Percentiles rank a stretch among this genome's conserved stretches.
Conservation (phyloP, 2,329 filamentous ascomycete species). For the Iodosphaeria phyllophila region DNA sequence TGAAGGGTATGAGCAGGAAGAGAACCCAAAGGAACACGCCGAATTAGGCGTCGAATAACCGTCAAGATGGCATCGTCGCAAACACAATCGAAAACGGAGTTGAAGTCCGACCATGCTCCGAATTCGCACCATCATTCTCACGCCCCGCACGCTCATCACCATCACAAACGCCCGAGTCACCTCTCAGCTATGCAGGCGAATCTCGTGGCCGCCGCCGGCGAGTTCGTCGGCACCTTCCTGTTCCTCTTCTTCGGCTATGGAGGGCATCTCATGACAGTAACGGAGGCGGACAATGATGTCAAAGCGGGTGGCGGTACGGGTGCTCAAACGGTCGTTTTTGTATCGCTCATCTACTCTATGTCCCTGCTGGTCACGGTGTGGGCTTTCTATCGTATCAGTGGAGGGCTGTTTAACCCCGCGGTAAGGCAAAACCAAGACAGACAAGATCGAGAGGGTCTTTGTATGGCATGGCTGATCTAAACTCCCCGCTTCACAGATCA, state of each 20-base stretch:
- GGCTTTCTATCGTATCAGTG: conserved; percentile 28
- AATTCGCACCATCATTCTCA: background rate
- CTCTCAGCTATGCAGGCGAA: conserved; percentile 8
- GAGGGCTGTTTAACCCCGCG: conserved; percentile 21
- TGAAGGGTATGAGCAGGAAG: too few relatives aligned
- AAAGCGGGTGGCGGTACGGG: conserved; percentile 5
- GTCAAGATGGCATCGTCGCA: too few relatives aligned
- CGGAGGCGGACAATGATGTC: conserved; percentile 4
- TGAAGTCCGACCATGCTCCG: too few relatives aligned
- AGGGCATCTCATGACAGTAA: conserved; percentile 12
- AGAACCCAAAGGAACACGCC: too few relatives aligned
- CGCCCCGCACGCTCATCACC: conserved; percentile 1
- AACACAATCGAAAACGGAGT: too few relatives aligned
- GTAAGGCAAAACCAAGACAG: too few relatives aligned
- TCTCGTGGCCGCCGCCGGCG: conserved; percentile 18
- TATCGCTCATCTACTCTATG: conserved; percentile 22
- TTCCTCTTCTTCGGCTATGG: conserved; percentile 23
- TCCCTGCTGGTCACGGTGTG: conserved; percentile 27
- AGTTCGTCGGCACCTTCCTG: conserved; percentile 23
- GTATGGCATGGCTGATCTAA: too few relatives aligned
- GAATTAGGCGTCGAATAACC: too few relatives aligned
- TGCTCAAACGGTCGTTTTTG: conserved; percentile 16
- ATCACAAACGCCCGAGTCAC: background rate
- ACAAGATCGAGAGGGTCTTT: too few relatives aligned
- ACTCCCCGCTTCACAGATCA: conserved; percentile 21